These are phyloP conservation scores for Circinella minor DNA, from an alignment of 371 early-diverging fungal species.

Conservation along the genomic window DNA sequence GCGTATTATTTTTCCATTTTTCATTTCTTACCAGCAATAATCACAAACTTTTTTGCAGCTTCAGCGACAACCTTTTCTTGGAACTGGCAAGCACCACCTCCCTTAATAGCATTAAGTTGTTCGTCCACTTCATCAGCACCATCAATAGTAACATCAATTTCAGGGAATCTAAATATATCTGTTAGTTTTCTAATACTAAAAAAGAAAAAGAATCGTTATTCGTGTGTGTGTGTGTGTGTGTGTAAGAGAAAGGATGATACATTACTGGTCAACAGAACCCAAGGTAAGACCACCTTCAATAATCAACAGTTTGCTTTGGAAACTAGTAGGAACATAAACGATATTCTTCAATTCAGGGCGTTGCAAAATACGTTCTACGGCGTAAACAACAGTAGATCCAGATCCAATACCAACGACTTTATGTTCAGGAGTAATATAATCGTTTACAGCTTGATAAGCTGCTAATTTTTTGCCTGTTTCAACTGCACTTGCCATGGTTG, in stretches of 20 bases:
- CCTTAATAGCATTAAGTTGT: slow-evolving; percentile 88
- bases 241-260: neutral
- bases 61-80: slow-evolving; percentile 93
- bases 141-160: slow-evolving; percentile 89
- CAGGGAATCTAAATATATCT: slow-evolving; percentile 44
- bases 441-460: slow-evolving; percentile 80
- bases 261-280: slow-evolving; percentile 71
- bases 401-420: slow-evolving; percentile 87
- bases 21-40: slow-evolving; percentile 72
- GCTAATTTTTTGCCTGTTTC: slow-evolving; percentile 74
- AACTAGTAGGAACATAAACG: slow-evolving; percentile 90
- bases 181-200: too few species aligned
- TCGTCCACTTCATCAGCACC: slow-evolving; percentile 93
- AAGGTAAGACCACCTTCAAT: slow-evolving; percentile 63
- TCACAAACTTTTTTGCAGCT: slow-evolving; percentile 79
- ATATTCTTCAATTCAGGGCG: slow-evolving; percentile 55
- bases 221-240: too few species aligned
- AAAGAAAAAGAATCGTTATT: too few species aligned
- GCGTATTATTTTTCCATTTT: neutral
- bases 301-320: slow-evolving; percentile 83
- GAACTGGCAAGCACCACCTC: slow-evolving; percentile 93
- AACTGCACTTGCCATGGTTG: slow-evolving; percentile 18
- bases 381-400: slow-evolving; percentile 88
- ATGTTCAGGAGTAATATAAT: slow-evolving; percentile 63
- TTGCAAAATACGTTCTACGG: slow-evolving; percentile 75